phyloP scores from a whole-genome alignment of 805 yeast species.

The Starmera dryadoides region DNA sequence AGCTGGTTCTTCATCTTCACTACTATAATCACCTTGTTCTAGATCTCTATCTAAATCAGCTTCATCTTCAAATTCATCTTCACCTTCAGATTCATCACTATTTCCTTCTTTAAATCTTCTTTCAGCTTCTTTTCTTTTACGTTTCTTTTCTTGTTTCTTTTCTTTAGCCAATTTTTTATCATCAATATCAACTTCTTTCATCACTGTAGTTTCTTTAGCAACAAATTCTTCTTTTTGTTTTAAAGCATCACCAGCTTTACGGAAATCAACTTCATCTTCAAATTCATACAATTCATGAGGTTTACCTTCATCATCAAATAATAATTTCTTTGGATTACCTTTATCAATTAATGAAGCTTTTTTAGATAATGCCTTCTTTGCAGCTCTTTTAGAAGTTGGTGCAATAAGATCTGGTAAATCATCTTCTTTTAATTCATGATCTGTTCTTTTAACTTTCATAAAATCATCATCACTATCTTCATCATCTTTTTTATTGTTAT shows the following conservation, averaged over 20 bases:
- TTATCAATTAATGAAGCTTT: constrained; percentile 56
- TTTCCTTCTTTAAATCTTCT: constrained; percentile 29
- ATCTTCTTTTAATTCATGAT: constrained; percentile 60
- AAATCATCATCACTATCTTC: constrained; percentile 64
- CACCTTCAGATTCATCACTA: constrained; percentile 20
- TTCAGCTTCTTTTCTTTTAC: constrained; percentile 78
- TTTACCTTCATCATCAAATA: constrained; percentile 90
- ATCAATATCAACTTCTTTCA: constrained; percentile 64
- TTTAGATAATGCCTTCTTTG: constrained; percentile 81
- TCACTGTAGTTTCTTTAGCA: constrained; percentile 52
- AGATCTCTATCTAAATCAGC: constrained; percentile 22
- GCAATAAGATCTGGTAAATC: constrained; percentile 54
- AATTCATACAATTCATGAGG: constrained; percentile 90
- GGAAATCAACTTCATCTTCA: constrained; percentile 84
- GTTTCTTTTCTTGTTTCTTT: constrained; percentile 81
- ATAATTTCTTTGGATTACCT: constrained; percentile 69
- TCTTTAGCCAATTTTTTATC: constrained; percentile 75
- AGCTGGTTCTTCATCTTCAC: constrained; percentile 21
- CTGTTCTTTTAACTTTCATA: constrained; percentile 69
- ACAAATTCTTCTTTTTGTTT: constrained; percentile 65
- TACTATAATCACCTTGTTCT: constrained; percentile 19
- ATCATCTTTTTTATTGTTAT: constrained; percentile 32
- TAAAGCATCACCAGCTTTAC: constrained; percentile 57
- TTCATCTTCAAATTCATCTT: constrained; percentile 22
- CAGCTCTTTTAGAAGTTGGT: constrained; percentile 77